Evolutionary conservation across 768 basidiomycete genomes (phyloP), one percentile per base, ranked within the genome.

Genomic region (Nidularia pulvinata): DNA sequence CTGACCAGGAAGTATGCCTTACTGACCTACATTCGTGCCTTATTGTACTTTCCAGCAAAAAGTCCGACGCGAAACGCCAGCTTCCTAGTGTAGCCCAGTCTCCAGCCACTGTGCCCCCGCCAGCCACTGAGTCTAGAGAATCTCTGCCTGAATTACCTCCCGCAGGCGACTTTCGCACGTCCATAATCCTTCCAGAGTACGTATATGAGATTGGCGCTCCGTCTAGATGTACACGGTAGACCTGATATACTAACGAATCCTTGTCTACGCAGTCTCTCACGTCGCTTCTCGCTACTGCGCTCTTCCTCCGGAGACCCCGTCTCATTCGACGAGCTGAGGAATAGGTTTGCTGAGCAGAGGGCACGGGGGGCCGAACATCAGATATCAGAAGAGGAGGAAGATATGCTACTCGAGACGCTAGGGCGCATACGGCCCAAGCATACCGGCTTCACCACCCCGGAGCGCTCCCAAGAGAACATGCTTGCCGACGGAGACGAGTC

Each of bases 151-250:
- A 80, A 58, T 77, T 93, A 14, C 86, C 89, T 50, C 80, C 87
- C 7, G 72, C 78, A 44, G 83, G 81, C 74, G 84, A 91, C 69
- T 94, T 94, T 74, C 88, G 92, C 62, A 91, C 92, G 33, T 92
- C 91, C 55, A 80, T 88, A 65, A 92, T 94, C 61, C 72, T 94
- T 48, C 90, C 90, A 67, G 89, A 88, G 92, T 94, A 71, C 74
- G 89, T 45, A 19, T 10, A 16, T 11, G 14, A n/a, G 45, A 46
- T 37, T 50, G 46, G 42, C 11, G 59, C n/a, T 55, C 54, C 34
- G 7, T 48, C 22, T 53, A n/a, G 14, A 36, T n/a, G 33, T 42
- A 44, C 48, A 34, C 36, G 7, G 35, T 50, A 36, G 6, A 16
- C 39, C 34, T 6, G 25, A 6, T 50, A 32, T 50, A 7, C 16